These are phyloP conservation scores for Inonotus obliquus DNA, from an alignment of 1,284 basidiomycete species.

Conservation along the genomic window DNA sequence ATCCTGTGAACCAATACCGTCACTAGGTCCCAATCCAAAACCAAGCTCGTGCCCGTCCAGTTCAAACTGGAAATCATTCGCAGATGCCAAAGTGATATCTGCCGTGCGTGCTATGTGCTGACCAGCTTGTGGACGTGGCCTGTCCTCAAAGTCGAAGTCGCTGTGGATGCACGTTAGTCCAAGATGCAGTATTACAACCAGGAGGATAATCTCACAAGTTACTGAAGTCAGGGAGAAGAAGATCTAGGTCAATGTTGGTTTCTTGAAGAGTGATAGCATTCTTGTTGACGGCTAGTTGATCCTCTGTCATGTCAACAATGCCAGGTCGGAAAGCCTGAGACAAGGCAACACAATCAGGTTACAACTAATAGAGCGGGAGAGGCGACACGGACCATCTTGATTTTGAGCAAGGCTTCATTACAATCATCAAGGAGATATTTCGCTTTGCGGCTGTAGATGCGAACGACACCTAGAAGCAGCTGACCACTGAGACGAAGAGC, in stretches of 20 bases:
- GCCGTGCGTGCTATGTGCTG: conserved; percentile 78
- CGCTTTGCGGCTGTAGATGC: conserved; percentile 96
- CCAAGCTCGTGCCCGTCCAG: conserved; percentile 52
- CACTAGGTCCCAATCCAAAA: conserved; percentile 70
- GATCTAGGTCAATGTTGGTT: conserved; percentile 69
- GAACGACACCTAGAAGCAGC: conserved; percentile 90
- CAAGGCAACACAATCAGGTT: conserved; percentile 52
- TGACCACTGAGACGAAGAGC: conserved; percentile 94
- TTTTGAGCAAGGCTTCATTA: conserved; percentile 92
- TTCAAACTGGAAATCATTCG: conserved; percentile 58
- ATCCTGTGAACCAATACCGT: conserved; percentile 84
- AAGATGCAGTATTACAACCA: not conserved
- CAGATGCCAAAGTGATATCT: conserved; percentile 77
- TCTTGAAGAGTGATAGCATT: conserved; percentile 84
- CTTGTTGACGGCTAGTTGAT: conserved; percentile 83
- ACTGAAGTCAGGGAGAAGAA: conserved; percentile 74
- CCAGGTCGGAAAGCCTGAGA: conserved; percentile 82
- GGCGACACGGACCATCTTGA: conserved; percentile 85
- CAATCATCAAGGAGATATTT: conserved; percentile 98
- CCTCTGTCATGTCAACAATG: conserved; percentile 90
- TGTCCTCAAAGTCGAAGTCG: conserved; percentile 72
- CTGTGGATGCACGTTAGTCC: conserved; percentile 32
- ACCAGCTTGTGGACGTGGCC: conserved; percentile 59
- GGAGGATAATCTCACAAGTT: conserved; percentile 52
- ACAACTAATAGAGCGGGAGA: conserved; percentile 77